These are phyloP conservation scores for Datisca glomerata DNA, from an alignment of 306 rosid species.

Conservation along the genomic window DNA sequence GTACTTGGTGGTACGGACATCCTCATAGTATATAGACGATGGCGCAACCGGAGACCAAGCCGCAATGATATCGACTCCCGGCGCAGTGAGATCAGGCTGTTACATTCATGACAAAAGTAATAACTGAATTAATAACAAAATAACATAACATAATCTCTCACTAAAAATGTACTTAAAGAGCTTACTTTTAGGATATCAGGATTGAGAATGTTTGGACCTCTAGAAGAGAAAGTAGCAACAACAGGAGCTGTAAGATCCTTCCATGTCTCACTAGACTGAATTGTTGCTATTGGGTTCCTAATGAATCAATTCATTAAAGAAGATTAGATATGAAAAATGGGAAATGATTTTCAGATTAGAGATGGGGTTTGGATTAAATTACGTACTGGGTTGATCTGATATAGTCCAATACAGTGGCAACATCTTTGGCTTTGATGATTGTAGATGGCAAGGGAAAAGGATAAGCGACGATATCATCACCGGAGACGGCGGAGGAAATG, in stretches of 20 bases:
- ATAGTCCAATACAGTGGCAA: slow-evolving; percentile 8
- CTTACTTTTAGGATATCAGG: slow-evolving; percentile 22
- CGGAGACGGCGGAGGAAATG: slow-evolving; percentile 1
- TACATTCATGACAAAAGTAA: no score
- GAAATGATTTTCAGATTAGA: no score
- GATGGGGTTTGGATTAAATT: no score
- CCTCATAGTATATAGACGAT: neutral
- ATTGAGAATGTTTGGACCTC: slow-evolving; percentile 13
- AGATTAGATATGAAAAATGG: no score
- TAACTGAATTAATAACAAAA: no score
- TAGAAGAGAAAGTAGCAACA: slow-evolving; percentile 14
- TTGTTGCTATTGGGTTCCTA: slow-evolving; percentile 18
- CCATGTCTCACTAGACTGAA: slow-evolving; percentile 4
- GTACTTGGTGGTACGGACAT: slow-evolving; percentile 6
- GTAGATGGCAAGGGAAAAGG: slow-evolving; percentile 9
- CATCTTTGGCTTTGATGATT: slow-evolving; percentile 3
- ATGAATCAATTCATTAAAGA: neutral
- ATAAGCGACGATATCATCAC: neutral
- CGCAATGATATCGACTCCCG: slow-evolving; percentile 13
- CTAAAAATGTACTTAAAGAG: neutral
- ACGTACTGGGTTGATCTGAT: slow-evolving; percentile 6
- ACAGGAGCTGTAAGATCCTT: slow-evolving; percentile 5
- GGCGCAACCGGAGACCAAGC: slow-evolving; percentile 10
- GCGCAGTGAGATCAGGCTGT: slow-evolving; percentile 19
- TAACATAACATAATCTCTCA: no score